A percentile compares a stretch with the other conserved stretches of the same genome.
Conservation (phyloP, 1,284 basidiomycete species). For the Tremellales sp. region DNA sequence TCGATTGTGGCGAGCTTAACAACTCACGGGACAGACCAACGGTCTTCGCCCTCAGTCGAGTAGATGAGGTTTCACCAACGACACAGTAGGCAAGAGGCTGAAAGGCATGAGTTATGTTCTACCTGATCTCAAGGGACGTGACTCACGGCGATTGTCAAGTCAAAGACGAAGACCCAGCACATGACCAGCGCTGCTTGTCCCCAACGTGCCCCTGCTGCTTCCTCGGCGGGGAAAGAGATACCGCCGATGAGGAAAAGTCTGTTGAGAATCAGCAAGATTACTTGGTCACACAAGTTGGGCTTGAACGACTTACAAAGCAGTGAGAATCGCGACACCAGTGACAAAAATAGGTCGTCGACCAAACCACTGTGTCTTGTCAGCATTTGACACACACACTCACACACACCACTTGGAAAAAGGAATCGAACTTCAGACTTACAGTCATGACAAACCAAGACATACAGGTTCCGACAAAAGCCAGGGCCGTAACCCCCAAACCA, state of each 20-base stretch:
- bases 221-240: neutral
- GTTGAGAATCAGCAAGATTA: too few species aligned
- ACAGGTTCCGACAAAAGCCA: constrained; percentile 14
- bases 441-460: constrained; percentile 9
- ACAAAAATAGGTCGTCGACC: neutral
- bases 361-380: neutral
- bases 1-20: neutral
- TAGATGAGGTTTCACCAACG: constrained; percentile 47
- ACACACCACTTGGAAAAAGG: too few species aligned
- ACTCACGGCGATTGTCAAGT: constrained; percentile 20
- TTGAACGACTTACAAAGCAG: neutral
- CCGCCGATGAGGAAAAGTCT: neutral
- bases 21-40: constrained; percentile 48
- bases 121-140: constrained; percentile 3
- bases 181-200: constrained; percentile 35
- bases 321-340: neutral
- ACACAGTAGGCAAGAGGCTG: constrained; percentile 24
- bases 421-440: neutral
- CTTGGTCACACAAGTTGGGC: neutral
- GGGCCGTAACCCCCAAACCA: constrained; percentile 6
- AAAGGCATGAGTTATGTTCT: too few species aligned
- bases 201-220: constrained; percentile 1
- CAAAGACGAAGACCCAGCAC: constrained; percentile 36
- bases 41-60: constrained; percentile 50
- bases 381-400: too few species aligned